Evolutionary conservation across 352 stramenopile genomes (phyloP).

Genomic region (Hyaloperonospora brassicae): DNA sequence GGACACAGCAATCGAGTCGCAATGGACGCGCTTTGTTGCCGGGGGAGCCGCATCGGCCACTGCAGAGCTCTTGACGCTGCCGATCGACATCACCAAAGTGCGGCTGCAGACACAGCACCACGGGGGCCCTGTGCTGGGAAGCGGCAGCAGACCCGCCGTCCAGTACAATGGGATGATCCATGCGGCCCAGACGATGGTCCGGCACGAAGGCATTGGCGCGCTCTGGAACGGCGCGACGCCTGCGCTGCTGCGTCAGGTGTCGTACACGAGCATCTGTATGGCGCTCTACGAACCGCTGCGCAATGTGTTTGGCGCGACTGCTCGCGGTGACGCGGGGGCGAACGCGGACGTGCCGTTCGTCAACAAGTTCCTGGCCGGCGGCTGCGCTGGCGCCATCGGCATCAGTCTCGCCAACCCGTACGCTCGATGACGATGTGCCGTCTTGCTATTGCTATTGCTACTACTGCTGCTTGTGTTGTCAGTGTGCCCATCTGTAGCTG

Average conservation of each 20-base stretch:
- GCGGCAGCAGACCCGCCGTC: conserved; percentile 26
- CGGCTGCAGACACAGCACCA: conserved; percentile 69
- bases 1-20: conserved; percentile 40
- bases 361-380: conserved; percentile 76
- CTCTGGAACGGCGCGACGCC: conserved; percentile 75
- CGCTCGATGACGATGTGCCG: conserved; percentile 11
- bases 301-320: conserved; percentile 57
- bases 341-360: conserved; percentile 60
- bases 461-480: no score
- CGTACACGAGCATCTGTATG: conserved; percentile 84
- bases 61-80: conserved; percentile 73
- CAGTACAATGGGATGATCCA: conserved; percentile 78
- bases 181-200: conserved; percentile 52
- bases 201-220: conserved; percentile 48
- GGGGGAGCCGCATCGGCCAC: conserved; percentile 58
- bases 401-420: conserved; percentile 83
- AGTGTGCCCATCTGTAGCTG: no score
- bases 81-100: conserved; percentile 84
- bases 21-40: conserved; percentile 63
- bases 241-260: conserved; percentile 77
- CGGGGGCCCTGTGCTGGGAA: neutral
- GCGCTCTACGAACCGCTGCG: conserved; percentile 79
- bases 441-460: neutral
- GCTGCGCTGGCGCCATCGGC: conserved; percentile 66
- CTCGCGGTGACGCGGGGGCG: conserved; percentile 11